Evolutionary conservation across 129 eudicot genomes (phyloP).

Genomic region (Glebionis coronaria): DNA sequence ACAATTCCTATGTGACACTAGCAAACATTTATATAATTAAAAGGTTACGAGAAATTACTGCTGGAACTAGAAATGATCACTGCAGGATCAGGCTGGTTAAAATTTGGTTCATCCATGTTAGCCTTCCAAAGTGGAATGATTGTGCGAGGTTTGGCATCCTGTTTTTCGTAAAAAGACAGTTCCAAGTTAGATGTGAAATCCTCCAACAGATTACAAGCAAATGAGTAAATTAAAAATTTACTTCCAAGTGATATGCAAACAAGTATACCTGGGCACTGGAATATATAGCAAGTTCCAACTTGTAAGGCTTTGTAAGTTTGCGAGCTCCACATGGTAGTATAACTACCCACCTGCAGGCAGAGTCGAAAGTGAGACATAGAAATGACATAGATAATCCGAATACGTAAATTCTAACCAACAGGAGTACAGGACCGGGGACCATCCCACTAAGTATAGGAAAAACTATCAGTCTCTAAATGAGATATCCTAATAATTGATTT

Average conservation of each 20-base stretch:
- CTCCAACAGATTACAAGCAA: neutral
- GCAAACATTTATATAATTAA: conserved; percentile 15
- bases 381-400: no score
- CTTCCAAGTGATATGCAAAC: neutral
- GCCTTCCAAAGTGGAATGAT: conserved; percentile 80
- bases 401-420: no score
- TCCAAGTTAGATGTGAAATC: neutral
- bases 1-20: conserved; percentile 1
- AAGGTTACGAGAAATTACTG: conserved; percentile 49
- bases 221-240: no score
- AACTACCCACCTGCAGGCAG: conserved; percentile 74
- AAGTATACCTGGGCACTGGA: conserved; percentile 53
- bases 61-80: conserved; percentile 59
- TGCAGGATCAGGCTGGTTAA: conserved; percentile 71
- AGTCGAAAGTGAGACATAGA: no score
- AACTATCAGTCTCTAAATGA: no score
- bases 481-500: no score
- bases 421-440: no score
- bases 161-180: conserved; percentile 20
- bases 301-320: conserved; percentile 59
- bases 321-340: conserved; percentile 86
- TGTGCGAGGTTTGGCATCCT: conserved; percentile 90
- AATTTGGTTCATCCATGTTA: conserved; percentile 73
- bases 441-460: no score
- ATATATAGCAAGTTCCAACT: conserved; percentile 91